A percentile compares a stretch with the other conserved stretches of the same genome.
phyloP scores from a whole-genome alignment of 2,329 filamentous ascomycete species.

The Fusarium beomiforme region DNA sequence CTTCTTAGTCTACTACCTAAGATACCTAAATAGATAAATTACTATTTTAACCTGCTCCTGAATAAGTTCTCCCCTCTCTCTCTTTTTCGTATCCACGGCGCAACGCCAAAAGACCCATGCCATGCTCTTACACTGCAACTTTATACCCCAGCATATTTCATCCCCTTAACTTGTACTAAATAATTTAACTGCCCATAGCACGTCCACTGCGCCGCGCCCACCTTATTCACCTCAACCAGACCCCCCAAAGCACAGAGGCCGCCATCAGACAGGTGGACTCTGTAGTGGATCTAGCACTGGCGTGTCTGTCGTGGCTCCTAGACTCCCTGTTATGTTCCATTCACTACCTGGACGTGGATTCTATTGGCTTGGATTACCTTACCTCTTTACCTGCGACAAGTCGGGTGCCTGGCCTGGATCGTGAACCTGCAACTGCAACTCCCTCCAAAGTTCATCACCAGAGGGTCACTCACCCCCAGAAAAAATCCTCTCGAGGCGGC shows the following conservation, averaged over 20 bases:
- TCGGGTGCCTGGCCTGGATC: constrained; percentile 38
- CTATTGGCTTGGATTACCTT: constrained; percentile 26
- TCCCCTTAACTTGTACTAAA: constrained; percentile 38
- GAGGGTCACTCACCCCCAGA: constrained; percentile 24
- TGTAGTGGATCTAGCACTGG: constrained; percentile 40
- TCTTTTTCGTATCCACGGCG: constrained; percentile 30
- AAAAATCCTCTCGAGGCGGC: constrained; percentile 31
- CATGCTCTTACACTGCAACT: constrained; percentile 34
- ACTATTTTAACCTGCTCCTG: constrained; percentile 4
- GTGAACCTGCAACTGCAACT: constrained; percentile 45
- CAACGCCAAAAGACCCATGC: constrained; percentile 29
- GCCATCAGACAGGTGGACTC: constrained; percentile 39
- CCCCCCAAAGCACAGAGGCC: constrained; percentile 37
- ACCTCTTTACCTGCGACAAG: constrained; percentile 35
- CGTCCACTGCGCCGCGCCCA: constrained; percentile 32
- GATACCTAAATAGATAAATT: background rate
- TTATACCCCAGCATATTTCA: constrained; percentile 36
- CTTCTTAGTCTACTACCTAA: background rate
- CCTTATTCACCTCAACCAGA: constrained; percentile 4
- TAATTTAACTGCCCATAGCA: constrained; percentile 36
- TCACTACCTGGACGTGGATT: constrained; percentile 25
- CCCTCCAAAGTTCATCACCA: constrained; percentile 35
- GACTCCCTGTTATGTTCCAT: constrained; percentile 28
- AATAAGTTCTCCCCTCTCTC: constrained; percentile 2
- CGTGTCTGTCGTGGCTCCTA: constrained; percentile 33